Conservation (phyloP, 306 rosid genomes). For the Urtica urens region DNA sequence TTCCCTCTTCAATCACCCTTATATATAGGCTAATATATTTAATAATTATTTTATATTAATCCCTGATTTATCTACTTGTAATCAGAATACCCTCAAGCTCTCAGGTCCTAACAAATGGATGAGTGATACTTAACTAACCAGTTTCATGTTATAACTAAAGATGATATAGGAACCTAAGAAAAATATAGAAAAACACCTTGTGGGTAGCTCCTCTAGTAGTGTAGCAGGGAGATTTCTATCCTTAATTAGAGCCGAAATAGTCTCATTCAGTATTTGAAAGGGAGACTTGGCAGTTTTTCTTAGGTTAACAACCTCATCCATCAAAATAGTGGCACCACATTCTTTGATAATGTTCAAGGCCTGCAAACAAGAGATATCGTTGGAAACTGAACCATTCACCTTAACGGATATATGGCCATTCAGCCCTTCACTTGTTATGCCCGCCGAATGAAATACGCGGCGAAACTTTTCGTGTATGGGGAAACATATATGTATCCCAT, state of each 20-base stretch:
- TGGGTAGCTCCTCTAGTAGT: constrained; percentile 75
- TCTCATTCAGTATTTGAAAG: constrained; percentile 56
- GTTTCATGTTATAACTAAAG: neutral
- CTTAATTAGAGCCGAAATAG: constrained; percentile 44
- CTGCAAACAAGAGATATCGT: constrained; percentile 30
- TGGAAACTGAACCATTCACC: constrained; percentile 18
- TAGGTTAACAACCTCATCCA: constrained; percentile 47
- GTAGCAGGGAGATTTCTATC: constrained; percentile 37
- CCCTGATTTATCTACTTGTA: too few relatives aligned
- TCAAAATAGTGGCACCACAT: constrained; percentile 40
- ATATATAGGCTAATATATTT: too few relatives aligned
- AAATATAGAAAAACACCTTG: constrained; percentile 42
- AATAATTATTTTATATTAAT: too few relatives aligned
- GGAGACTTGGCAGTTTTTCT: constrained; percentile 58
- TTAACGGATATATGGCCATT: constrained; percentile 26
- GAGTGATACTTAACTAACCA: too few relatives aligned
- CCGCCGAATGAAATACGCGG: constrained; percentile 21
- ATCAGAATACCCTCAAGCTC: too few relatives aligned
- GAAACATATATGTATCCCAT: constrained; percentile 56
- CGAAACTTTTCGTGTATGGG: constrained; percentile 49
- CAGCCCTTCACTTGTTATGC: constrained; percentile 26
- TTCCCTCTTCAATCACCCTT: too few relatives aligned
- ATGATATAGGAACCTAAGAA: neutral
- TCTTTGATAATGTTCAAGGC: constrained; percentile 51
- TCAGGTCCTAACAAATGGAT: too few relatives aligned